These are phyloP conservation scores for Hypericum androsaemum DNA, from an alignment of 345 rosid species.

Conservation along the genomic window DNA sequence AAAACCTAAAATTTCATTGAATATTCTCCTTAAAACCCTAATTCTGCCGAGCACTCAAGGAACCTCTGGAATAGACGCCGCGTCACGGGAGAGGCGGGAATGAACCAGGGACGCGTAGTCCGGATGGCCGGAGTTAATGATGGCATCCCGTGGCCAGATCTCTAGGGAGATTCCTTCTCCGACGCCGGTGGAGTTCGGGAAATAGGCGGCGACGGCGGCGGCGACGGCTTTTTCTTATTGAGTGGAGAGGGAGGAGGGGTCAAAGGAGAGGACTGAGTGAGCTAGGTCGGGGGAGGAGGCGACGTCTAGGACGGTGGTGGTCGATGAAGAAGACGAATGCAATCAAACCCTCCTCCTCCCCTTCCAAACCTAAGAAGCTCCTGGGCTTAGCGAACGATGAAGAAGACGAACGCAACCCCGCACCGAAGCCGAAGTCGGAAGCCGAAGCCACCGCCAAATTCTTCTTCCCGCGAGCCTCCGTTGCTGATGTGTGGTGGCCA, in stretches of 20 bases:
- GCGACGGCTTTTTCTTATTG: background rate
- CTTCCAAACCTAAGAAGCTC: constrained; percentile 9
- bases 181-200: constrained; percentile 17
- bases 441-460: too few relatives aligned
- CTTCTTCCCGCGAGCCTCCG: too few relatives aligned
- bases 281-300: constrained; percentile 42
- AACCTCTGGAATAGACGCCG: too few relatives aligned
- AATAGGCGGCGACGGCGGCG: too few relatives aligned
- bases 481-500: too few relatives aligned
- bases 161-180: constrained; percentile 33
- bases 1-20: too few relatives aligned
- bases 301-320: constrained; percentile 35
- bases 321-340: constrained; percentile 9
- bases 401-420: too few relatives aligned
- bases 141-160: constrained; percentile 54
- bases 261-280: constrained; percentile 32
- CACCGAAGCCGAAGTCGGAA: too few relatives aligned
- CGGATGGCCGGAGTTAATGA: constrained; percentile 34
- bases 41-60: too few relatives aligned
- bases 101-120: constrained; percentile 48
- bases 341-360: constrained; percentile 26
- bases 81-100: constrained; percentile 69
- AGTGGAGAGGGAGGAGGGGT: constrained; percentile 15
- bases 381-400: too few relatives aligned
- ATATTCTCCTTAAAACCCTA: too few relatives aligned